These are phyloP conservation scores for Picocystis sp. DNA, from an alignment of 163 green algal genomes.

Conservation along the genomic window DNA sequence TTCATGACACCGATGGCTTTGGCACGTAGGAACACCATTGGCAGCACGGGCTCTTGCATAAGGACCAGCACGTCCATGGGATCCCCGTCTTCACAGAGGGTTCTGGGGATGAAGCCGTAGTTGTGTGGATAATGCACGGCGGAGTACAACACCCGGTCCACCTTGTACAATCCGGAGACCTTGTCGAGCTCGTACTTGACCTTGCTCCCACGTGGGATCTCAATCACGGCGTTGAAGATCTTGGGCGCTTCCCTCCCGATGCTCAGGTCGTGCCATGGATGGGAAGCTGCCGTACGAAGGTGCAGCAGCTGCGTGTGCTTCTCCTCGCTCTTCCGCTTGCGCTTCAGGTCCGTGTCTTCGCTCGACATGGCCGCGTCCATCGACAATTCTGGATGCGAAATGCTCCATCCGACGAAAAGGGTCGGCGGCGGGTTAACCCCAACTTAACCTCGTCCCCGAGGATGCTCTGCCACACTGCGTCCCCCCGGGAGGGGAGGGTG, in stretches of 20 bases:
- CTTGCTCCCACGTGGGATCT: constrained; percentile 53
- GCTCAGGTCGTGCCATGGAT: constrained; percentile 73
- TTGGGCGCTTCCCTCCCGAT: constrained; percentile 43
- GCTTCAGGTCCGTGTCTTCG: too few relatives aligned
- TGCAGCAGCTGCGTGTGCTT: too few relatives aligned
- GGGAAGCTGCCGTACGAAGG: background rate
- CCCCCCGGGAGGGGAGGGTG: too few relatives aligned
- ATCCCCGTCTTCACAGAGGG: constrained; percentile 73
- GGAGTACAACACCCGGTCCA: constrained; percentile 56
- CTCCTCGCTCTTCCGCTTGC: too few relatives aligned
- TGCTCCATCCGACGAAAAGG: too few relatives aligned
- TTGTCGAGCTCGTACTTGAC: constrained; percentile 93
- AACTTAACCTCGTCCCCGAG: too few relatives aligned
- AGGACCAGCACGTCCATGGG: constrained; percentile 91
- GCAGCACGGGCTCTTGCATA: constrained; percentile 46
- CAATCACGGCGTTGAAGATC: constrained; percentile 42
- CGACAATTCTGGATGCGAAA: too few relatives aligned
- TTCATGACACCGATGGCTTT: constrained; percentile 89
- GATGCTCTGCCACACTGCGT: too few relatives aligned
- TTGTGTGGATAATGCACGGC: constrained; percentile 90
- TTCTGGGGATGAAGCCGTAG: constrained; percentile 72
- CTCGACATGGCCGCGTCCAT: too few relatives aligned
- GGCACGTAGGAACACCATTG: constrained; percentile 25
- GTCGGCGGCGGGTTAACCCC: too few relatives aligned
- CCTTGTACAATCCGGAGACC: constrained; percentile 37